Base-by-base conservation (phyloP, 192 early-diverging fungal genomes). In the Kappamyces sp. region DNA sequence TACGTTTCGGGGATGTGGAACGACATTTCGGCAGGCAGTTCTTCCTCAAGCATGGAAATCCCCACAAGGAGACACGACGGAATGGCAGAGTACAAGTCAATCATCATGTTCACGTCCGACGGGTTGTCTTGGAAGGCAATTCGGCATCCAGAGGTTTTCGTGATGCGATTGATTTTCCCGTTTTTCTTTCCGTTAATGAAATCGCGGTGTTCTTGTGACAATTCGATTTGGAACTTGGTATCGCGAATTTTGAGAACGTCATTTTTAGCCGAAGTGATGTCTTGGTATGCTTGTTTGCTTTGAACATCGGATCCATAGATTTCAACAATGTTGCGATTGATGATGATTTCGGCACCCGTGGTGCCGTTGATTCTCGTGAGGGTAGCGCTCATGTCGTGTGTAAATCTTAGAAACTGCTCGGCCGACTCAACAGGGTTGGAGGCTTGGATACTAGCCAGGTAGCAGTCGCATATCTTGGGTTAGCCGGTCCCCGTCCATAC, bases 111-210 rank as follows among this genome's bases (percentile, higher is more conserved):
- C 72, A 81, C 87, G 15, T 83, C 85, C 49, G 83, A 88, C 45
- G 73, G 79, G 40, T 80, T 72, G 33, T 84, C 80, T 50, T 84
- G 72, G 68, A 91, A 89, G 14, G 69, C 68, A 37, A 91, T 82
- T 36, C 78, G 74, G 57, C 83, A 87, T 0, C 81, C 83, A 4
- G 84, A 81, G 3, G 77, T 70, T 60, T 88, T 88, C 63, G 80
- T 83, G 59, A 91, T 91, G 59, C 86, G 80, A 73, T 90, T 91
- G 63, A 90, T 88, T 62, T 91, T 91, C 54, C 89, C 89, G 51
- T 80, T 87, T 70, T 91, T 91, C 65, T 91, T 91, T 45, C 89
- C 89, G 52, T 84, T 87, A 45, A 91, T 91, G 61, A 90, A 91
- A 51, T 91, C 89, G 5, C 81, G 76, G 62, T 91, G 89, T 57